Conservation (phyloP, 2,329 filamentous ascomycete genomes). For the Berkeleyomyces rouxiae region DNA sequence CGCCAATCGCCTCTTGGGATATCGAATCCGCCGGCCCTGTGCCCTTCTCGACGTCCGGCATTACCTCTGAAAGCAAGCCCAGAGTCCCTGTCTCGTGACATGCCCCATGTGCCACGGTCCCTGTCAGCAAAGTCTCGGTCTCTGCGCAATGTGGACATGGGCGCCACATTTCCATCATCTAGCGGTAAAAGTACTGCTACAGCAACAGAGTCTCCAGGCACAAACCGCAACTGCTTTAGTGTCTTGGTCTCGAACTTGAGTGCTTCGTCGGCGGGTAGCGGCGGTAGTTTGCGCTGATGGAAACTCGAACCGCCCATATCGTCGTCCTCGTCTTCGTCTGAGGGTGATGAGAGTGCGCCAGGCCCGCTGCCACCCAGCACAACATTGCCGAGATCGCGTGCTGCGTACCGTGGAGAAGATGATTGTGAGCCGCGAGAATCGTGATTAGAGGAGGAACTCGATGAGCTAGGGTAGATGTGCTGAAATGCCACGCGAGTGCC, state of each 20-base stretch:
- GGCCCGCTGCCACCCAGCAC: slow-evolving; percentile 49
- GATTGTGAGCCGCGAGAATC: slow-evolving; percentile 9
- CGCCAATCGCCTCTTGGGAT: slow-evolving; percentile 18
- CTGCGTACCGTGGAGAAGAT: slow-evolving; percentile 41
- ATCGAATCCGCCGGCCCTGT: slow-evolving; percentile 17
- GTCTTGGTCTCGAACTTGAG: slow-evolving; percentile 51
- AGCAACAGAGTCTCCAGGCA: slow-evolving; percentile 77
- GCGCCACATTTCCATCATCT: slow-evolving; percentile 55
- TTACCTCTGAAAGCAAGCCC: background rate
- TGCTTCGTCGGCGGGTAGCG: slow-evolving; percentile 23
- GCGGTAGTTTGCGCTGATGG: slow-evolving; percentile 54
- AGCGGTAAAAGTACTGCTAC: slow-evolving; percentile 66
- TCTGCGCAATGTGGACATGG: slow-evolving; percentile 34
- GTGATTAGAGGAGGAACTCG: slow-evolving; percentile 17
- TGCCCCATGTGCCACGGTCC: slow-evolving; percentile 6
- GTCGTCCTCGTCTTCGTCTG: slow-evolving; percentile 21
- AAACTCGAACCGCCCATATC: slow-evolving; percentile 48
- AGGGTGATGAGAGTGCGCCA: slow-evolving; percentile 21
- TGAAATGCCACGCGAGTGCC: slow-evolving; percentile 80
- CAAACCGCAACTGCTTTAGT: slow-evolving; percentile 59
- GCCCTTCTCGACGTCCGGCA: slow-evolving; percentile 15
- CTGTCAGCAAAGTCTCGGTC: slow-evolving; percentile 21
- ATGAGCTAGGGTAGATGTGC: slow-evolving; percentile 66
- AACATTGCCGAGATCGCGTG: slow-evolving; percentile 69
- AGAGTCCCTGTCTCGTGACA: background rate